Percentiles rank a stretch among this genome's conserved stretches.
Evolutionary conservation across 805 yeast species (phyloP).

Genomic region (Metschnikowia sp.): DNA sequence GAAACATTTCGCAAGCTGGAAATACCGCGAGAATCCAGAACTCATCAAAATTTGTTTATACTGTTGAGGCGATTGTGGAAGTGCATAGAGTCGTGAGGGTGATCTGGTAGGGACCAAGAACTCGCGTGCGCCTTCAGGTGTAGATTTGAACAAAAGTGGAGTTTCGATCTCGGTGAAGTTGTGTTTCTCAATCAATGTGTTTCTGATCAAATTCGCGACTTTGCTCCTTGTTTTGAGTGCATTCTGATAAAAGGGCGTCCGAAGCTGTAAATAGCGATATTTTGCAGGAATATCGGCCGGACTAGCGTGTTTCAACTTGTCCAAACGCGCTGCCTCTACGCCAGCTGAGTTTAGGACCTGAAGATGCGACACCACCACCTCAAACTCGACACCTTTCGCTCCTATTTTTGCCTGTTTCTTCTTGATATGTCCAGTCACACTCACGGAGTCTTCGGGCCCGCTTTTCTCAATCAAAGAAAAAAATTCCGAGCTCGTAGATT

Average conservation of each 20-base stretch:
- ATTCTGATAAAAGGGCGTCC: constrained; percentile 55
- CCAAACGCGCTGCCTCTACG: constrained; percentile 65
- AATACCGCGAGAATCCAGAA: constrained; percentile 82
- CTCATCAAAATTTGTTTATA: constrained; percentile 95
- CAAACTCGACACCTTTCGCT: constrained; percentile 40
- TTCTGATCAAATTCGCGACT: constrained; percentile 48
- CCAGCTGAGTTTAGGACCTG: constrained; percentile 62
- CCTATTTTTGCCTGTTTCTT: constrained; percentile 25
- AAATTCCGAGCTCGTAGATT: constrained; percentile 35
- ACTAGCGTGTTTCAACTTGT: constrained; percentile 47
- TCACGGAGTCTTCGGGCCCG: constrained; percentile 68
- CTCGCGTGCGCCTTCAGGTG: constrained; percentile 98
- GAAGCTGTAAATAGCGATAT: constrained; percentile 74
- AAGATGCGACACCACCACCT: constrained; percentile 50
- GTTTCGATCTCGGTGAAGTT: constrained; percentile 84
- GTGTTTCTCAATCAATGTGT: constrained; percentile 33
- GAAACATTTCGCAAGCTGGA: constrained; percentile 90
- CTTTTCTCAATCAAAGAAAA: constrained; percentile 43
- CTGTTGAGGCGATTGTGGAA: constrained; percentile 98
- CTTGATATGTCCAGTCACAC: constrained; percentile 55
- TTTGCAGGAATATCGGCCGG: constrained; percentile 71
- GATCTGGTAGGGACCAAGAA: constrained; percentile 88
- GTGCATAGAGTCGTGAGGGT: constrained; percentile 64
- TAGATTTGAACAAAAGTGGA: constrained; percentile 87
- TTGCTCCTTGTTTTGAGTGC: constrained; percentile 55